A percentile compares a stretch with the other conserved stretches of the same genome.
These are phyloP conservation scores for Beta corolliflora DNA, from an alignment of 179 eudicot species.

Conservation along the genomic window DNA sequence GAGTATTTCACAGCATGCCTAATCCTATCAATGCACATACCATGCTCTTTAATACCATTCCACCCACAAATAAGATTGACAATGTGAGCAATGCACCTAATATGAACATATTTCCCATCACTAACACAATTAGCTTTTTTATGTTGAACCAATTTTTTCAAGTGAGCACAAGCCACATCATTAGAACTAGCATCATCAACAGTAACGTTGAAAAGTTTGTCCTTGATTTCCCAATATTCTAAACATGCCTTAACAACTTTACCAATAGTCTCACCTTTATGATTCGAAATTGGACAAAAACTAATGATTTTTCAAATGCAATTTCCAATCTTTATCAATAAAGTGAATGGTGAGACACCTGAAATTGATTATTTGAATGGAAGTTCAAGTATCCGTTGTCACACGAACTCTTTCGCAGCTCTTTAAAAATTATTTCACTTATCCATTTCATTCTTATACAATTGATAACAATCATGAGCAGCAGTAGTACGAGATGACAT, in stretches of 20 bases:
- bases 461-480: neutral
- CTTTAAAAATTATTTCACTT: neutral
- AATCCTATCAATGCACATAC: too few species aligned
- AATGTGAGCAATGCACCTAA: too few species aligned
- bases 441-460: neutral
- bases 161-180: neutral
- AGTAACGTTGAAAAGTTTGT: too few species aligned
- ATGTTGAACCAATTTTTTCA: too few species aligned
- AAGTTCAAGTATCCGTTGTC: neutral
- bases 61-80: too few species aligned
- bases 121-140: too few species aligned
- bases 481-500: neutral
- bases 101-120: too few species aligned
- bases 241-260: too few species aligned
- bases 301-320: neutral
- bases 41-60: too few species aligned
- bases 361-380: neutral
- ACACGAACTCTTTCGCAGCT: neutral
- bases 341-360: neutral
- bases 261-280: too few species aligned
- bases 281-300: neutral
- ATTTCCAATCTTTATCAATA: conserved; percentile 6
- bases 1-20: neutral
- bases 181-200: neutral
- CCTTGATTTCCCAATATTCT: too few species aligned